Percentiles rank a stretch among this genome's conserved stretches.
Conservation (phyloP, 768 basidiomycete genomes). For the Kwoniella sp. region DNA sequence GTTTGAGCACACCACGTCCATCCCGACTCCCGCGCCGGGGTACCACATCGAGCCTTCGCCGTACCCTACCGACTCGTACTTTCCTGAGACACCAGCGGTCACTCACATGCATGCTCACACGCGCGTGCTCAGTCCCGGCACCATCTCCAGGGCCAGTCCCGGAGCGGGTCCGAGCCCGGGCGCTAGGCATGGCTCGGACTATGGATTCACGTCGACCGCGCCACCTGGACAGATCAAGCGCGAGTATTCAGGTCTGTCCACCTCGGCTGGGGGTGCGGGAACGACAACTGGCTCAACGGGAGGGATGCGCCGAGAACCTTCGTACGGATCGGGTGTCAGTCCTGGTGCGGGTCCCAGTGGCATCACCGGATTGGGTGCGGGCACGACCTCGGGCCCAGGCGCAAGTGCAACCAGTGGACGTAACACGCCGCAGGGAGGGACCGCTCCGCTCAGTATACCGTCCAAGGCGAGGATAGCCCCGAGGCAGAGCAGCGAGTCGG, state of each 20-base stretch:
- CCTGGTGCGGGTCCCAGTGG: not conserved
- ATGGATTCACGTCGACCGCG: not conserved
- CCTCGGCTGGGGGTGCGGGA: no score
- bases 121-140: not conserved
- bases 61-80: constrained; percentile 6
- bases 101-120: not conserved
- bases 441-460: constrained; percentile 12
- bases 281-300: not conserved
- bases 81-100: constrained; percentile 8
- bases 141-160: not conserved
- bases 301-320: not conserved
- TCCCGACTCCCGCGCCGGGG: constrained; percentile 13
- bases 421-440: not conserved
- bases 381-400: no score
- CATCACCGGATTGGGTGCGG: not conserved
- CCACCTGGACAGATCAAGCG: not conserved
- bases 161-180: not conserved
- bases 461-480: constrained; percentile 1
- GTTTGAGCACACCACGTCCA: constrained; percentile 7
- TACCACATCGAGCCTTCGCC: constrained; percentile 25
- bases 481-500: no score
- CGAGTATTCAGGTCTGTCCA: not conserved
- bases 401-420: no score
- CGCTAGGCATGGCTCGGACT: constrained; percentile 1
- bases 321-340: not conserved